Evolutionary conservation across 1,284 basidiomycete genomes (phyloP).

Genomic region (Anthracocystis walkeri): DNA sequence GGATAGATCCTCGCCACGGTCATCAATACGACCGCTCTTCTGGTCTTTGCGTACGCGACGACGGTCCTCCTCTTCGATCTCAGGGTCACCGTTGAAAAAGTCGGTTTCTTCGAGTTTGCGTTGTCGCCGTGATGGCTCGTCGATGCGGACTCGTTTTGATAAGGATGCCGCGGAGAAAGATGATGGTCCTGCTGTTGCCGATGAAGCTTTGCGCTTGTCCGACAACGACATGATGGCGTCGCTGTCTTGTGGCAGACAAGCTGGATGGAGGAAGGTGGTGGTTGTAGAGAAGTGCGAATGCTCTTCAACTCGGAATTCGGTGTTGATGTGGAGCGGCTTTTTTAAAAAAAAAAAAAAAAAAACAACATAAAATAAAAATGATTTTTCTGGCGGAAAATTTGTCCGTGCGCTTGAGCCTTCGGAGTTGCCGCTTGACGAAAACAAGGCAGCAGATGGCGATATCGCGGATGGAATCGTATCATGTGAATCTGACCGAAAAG

Average conservation of each 20-base stretch:
- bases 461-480: conserved; percentile 7
- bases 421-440: not conserved
- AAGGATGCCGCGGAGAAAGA: conserved; percentile 7
- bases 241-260: not conserved
- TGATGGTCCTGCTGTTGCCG: conserved; percentile 8
- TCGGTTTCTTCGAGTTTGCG: conserved; percentile 30
- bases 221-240: conserved; percentile 20
- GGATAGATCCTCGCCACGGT: conserved; percentile 83
- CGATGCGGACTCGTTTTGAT: conserved; percentile 41
- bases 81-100: conserved; percentile 57
- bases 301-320: conserved; percentile 25
- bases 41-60: conserved; percentile 55
- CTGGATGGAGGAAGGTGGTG: not conserved
- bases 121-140: conserved; percentile 27
- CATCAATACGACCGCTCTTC: conserved; percentile 72
- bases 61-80: conserved; percentile 60
- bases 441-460: conserved; percentile 23
- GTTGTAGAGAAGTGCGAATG: conserved; percentile 4
- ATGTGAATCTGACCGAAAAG: conserved; percentile 16
- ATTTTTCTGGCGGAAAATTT: not conserved
- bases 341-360: not conserved
- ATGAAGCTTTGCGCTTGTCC: conserved; percentile 34
- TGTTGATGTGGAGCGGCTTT: conserved; percentile 23
- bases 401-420: conserved; percentile 27
- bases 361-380: not conserved